phyloP scores from a whole-genome alignment of 1,284 basidiomycete species.

The Phenoliferia sp. region DNA sequence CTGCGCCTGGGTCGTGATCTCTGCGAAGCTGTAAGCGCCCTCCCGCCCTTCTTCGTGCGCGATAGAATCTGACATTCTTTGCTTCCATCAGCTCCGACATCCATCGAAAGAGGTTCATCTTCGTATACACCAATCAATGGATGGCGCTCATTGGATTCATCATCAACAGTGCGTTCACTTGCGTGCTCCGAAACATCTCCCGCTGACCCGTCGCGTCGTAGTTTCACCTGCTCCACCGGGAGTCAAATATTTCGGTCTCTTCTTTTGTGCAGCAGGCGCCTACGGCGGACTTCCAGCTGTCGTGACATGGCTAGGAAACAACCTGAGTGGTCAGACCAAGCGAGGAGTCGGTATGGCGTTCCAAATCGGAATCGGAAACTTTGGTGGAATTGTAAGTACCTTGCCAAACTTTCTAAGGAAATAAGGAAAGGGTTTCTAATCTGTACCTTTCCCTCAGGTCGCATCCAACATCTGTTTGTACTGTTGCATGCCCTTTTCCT shows the following conservation, averaged over 20 bases:
- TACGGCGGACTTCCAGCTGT: conserved; percentile 61
- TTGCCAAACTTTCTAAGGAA: neutral
- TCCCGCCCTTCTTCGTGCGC: neutral
- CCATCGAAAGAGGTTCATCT: conserved; percentile 55
- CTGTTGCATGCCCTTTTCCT: too few species aligned
- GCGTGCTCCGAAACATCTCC: neutral
- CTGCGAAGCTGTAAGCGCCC: conserved; percentile 47
- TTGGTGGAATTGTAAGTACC: conserved; percentile 36
- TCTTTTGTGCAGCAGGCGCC: conserved; percentile 29
- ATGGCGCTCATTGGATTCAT: conserved; percentile 58
- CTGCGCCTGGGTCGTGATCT: conserved; percentile 50
- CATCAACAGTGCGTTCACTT: conserved; percentile 48
- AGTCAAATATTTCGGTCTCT: conserved; percentile 31
- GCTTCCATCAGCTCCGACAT: conserved; percentile 54
- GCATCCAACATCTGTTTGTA: neutral
- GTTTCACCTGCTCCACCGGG: conserved; percentile 27
- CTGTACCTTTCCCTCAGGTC: neutral
- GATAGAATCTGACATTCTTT: neutral
- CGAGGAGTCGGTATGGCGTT: conserved; percentile 41
- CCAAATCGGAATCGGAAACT: conserved; percentile 60
- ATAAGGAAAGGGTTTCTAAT: neutral
- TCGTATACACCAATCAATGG: conserved; percentile 54
- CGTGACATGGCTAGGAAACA: conserved; percentile 59
- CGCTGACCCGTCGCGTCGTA: neutral
- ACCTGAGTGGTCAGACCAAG: neutral